Evolutionary conservation across 2,329 filamentous ascomycete genomes (phyloP).

Genomic region (Akanthomyces uredinophilus): DNA sequence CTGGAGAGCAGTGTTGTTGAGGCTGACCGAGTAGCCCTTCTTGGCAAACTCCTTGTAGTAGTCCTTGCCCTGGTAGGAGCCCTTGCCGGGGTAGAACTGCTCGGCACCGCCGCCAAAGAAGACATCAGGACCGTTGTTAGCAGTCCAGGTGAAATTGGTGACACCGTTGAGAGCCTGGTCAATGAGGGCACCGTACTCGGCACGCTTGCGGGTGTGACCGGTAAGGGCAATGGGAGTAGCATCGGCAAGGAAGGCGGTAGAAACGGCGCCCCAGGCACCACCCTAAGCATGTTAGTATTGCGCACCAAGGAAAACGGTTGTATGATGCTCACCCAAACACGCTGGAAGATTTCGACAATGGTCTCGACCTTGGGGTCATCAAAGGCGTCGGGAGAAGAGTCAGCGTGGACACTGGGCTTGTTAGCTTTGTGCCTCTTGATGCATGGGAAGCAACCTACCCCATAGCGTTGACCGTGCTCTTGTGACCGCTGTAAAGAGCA

Average conservation of each 20-base stretch:
- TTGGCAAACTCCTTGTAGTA: conserved; percentile 75
- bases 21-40: conserved; percentile 64
- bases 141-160: conserved; percentile 76
- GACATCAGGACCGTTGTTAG: conserved; percentile 69
- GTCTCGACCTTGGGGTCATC: conserved; percentile 86
- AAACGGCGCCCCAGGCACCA: conserved; percentile 61
- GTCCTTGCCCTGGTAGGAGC: conserved; percentile 64
- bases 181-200: conserved; percentile 65
- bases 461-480: conserved; percentile 76
- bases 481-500: conserved; percentile 77
- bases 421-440: not conserved
- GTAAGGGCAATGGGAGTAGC: conserved; percentile 74
- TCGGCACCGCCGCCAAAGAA: conserved; percentile 80
- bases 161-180: conserved; percentile 72
- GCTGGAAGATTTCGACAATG: conserved; percentile 71
- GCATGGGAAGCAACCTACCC: conserved; percentile 39
- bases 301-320: too few species aligned
- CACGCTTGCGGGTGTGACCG: conserved; percentile 66
- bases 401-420: conserved; percentile 58
- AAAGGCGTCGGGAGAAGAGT: conserved; percentile 66
- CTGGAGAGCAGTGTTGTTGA: conserved; percentile 68
- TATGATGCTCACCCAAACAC: conserved; percentile 53
- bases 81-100: conserved; percentile 64
- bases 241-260: conserved; percentile 76
- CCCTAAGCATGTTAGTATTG: conserved; percentile 28